A percentile compares a stretch with the other conserved stretches of the same genome.
Conservation (phyloP, 1,284 basidiomycete species). For the Pyrrhoderma noxium region DNA sequence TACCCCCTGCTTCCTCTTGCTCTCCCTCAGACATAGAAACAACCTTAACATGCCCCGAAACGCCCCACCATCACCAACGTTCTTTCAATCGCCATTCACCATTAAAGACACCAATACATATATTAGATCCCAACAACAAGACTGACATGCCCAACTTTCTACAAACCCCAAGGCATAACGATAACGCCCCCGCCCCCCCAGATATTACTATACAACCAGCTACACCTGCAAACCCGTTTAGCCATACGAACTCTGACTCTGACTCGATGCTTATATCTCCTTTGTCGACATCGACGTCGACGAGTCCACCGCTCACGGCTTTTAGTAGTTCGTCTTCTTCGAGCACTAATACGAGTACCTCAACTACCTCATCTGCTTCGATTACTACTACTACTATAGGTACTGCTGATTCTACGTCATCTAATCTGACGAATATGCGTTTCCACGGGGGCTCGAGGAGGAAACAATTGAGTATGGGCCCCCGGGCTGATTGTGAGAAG, state of each 20-base stretch:
- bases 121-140: too few species aligned
- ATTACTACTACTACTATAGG: too few species aligned
- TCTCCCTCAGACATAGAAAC: too few species aligned
- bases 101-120: too few species aligned
- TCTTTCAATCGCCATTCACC: too few species aligned
- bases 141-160: too few species aligned
- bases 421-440: too few species aligned
- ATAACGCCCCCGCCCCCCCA: conserved; percentile 18
- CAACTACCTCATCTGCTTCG: too few species aligned
- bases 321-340: not conserved
- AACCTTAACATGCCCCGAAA: too few species aligned
- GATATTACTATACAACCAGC: conserved; percentile 33
- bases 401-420: too few species aligned
- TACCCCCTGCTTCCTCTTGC: too few species aligned
- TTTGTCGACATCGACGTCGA: not conserved
- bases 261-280: not conserved
- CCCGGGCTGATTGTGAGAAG: conserved; percentile 62
- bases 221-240: conserved; percentile 26
- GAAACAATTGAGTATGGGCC: conserved; percentile 60
- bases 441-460: conserved; percentile 25
- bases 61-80: too few species aligned
- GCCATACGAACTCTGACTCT: not conserved
- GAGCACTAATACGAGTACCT: conserved; percentile 1
- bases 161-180: not conserved
- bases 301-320: not conserved